Evolutionary conservation across 176 grass and related monocot species (phyloP), one percentile per base, ranked within the genome.

Genomic region (Stipa capillata): DNA sequence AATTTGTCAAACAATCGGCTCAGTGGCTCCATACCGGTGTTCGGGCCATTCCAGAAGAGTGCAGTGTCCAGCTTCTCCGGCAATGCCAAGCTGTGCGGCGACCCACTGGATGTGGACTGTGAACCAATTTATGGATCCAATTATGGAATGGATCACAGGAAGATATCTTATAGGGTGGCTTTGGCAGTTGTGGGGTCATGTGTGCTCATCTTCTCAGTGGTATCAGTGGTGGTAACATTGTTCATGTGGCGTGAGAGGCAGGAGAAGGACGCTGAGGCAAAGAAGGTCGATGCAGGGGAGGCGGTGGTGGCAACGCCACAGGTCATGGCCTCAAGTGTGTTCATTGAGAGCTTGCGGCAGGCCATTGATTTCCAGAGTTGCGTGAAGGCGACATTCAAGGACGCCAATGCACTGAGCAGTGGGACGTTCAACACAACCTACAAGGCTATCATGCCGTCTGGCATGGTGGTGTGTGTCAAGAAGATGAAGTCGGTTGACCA

Each of bases 221-320:
- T 98, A 25, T 92, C 90, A 17, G 41, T 94, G 73, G 65, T 98
- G 54, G 95, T 94, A 7, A 86, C 80, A 8, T 79, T 98, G 78
- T 98, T 98, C 78, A 92, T 98, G 95, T 83, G 93, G 83, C 86
- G 87, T 25, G 95, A 98, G 85, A 90, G 83, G 85, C 92, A 98
- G 87, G 95, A 94, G 79, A 91, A 91, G 84, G 92, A 92, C 77
- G 90, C 81, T 37, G 91, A 94, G 82, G 83, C 54, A 1, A 85
- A 89, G 56, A 92, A 85, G 82, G 84, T 65, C 2, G 66, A 85
- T 53, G 69, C 85, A 49, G 87, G 82, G 41, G 90, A 92, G 28
- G 79, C 89, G 42, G 76, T 85, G 34, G 87, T 67, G 18, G 36
- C 85, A 40, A 81, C 84, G 4, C 87, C 87, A 0, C 73, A 98